A percentile compares a stretch with the other conserved stretches of the same genome.
Conservation (phyloP, 2,329 filamentous ascomycete species). For the Bipolaris bicolor region DNA sequence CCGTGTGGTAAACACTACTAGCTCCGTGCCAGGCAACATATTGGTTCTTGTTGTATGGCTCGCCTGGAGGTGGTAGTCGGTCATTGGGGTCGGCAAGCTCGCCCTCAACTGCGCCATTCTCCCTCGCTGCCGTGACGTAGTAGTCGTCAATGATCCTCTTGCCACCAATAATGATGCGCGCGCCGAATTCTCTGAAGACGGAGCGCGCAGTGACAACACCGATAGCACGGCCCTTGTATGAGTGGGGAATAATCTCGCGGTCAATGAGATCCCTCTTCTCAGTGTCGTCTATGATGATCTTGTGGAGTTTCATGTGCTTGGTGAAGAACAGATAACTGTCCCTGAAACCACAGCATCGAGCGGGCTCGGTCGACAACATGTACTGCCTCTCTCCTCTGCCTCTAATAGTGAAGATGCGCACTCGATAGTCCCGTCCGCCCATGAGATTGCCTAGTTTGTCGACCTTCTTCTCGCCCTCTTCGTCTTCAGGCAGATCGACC, state of each 20-base stretch:
- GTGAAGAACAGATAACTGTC: conserved; percentile 99
- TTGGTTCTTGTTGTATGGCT: conserved; percentile 98
- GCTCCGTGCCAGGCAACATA: conserved; percentile 99
- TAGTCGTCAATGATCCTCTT: conserved; percentile 89
- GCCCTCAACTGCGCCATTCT: conserved; percentile 81
- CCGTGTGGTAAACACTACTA: conserved; percentile 91
- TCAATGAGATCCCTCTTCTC: conserved; percentile 97
- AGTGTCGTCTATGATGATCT: conserved; percentile 97
- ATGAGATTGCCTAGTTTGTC: conserved; percentile 84
- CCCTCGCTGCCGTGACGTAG: conserved; percentile 74
- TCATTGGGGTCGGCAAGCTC: conserved; percentile 92
- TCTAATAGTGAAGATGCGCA: conserved; percentile 89
- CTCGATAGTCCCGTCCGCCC: conserved; percentile 88
- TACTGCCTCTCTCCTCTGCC: conserved; percentile 86
- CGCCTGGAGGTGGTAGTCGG: conserved; percentile 72
- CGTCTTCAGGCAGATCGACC: conserved; percentile 83
- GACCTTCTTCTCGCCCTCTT: conserved; percentile 90
- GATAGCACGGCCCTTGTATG: conserved; percentile 97
- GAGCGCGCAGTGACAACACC: conserved; percentile 95
- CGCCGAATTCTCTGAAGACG: conserved; percentile 95
- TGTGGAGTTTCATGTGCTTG: conserved; percentile 94
- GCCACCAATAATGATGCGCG: conserved; percentile 90
- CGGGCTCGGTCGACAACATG: conserved; percentile 98
- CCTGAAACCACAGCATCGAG: conserved; percentile 93
- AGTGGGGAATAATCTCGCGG: conserved; percentile 93